Base-by-base conservation (phyloP, 169 alveolate genomes). In the Perkinsus chesapeaki region DNA sequence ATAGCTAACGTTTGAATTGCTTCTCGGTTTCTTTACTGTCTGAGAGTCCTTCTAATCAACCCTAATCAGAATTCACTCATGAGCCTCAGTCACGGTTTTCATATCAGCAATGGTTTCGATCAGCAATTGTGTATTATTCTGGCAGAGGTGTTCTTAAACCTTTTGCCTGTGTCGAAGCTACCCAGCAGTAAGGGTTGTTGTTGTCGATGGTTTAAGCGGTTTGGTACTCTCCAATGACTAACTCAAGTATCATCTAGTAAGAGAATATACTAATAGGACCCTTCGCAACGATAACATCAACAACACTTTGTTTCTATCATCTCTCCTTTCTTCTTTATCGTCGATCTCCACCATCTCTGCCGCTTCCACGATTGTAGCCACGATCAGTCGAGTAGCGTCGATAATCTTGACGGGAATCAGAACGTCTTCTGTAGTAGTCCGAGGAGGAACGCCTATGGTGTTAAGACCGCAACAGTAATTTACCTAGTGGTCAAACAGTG, bases 371-470 rank as follows among this genome's bases (percentile, higher is more conserved):
- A 60, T 34, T 34, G 27, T 60, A 60, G 27, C 82, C 37, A 27
- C 27, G 37, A 0, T 27, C 12, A 3, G 36, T 27, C 60, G 60
- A 43, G 60, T 43, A 16, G 16, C 60, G 60, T 16, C 60, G 60
- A 16, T 43, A 43, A 34, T 60, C 82, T 60, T 60, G 82, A 60
- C 82, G 82, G 82, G 82, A 60, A 16, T 60, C 82, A 16, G 82
- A 60, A 34, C 82, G 82, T 60, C 82, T 60, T 60, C 82, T 60
- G 82, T 60, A 16, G 82, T 60, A 60, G 82, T 60, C 82, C 82
- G 82, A 60, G 37, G n/a, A n/a, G n/a, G 82, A 60, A 60, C 82
- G 82, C 82, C 82, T 60, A 60, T 27, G 82, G 82, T 60, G 82
- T 60, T 60, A 60, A 60, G n/a, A n/a, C n/a, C n/a, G n/a, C 82